These are phyloP conservation scores for Teunomyces panamensis DNA, from an alignment of 805 yeast genomes.

Conservation along the genomic window DNA sequence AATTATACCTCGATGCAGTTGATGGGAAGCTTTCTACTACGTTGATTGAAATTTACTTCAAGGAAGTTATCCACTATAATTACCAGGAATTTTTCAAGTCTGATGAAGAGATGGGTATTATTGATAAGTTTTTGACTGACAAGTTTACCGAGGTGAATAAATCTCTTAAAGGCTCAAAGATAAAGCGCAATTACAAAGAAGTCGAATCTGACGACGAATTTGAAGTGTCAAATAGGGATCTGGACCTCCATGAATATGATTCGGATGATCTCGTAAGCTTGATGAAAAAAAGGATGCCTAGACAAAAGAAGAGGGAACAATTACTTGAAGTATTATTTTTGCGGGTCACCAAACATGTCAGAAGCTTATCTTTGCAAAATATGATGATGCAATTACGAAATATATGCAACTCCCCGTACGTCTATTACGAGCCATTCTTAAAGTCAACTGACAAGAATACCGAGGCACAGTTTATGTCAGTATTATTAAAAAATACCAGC, in stretches of 20 bases:
- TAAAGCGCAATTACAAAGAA: constrained; percentile 13
- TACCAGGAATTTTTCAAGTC: constrained; percentile 15
- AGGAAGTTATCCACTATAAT: constrained; percentile 50
- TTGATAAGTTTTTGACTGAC: constrained; percentile 39
- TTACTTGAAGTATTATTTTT: constrained; percentile 13
- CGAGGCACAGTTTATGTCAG: constrained; percentile 27
- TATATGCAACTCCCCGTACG: constrained; percentile 81
- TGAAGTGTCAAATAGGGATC: constrained; percentile 7
- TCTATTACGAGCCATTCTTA: constrained; percentile 72
- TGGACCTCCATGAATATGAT: neutral
- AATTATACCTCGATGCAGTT: constrained; percentile 57
- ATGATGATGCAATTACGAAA: constrained; percentile 80
- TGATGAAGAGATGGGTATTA: constrained; percentile 17
- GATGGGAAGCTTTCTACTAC: constrained; percentile 42
- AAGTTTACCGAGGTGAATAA: constrained; percentile 3
- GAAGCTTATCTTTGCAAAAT: constrained; percentile 50
- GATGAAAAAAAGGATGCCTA: neutral
- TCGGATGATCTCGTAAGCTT: neutral
- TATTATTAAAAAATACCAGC: constrained; percentile 56
- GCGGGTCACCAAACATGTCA: constrained; percentile 23
- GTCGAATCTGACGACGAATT: constrained; percentile 32
- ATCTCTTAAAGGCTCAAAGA: neutral
- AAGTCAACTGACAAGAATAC: constrained; percentile 39
- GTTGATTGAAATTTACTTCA: constrained; percentile 45
- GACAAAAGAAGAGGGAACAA: constrained; percentile 8